Base-by-base conservation (phyloP, 345 rosid genomes). In the Gossypioides kirkii region DNA sequence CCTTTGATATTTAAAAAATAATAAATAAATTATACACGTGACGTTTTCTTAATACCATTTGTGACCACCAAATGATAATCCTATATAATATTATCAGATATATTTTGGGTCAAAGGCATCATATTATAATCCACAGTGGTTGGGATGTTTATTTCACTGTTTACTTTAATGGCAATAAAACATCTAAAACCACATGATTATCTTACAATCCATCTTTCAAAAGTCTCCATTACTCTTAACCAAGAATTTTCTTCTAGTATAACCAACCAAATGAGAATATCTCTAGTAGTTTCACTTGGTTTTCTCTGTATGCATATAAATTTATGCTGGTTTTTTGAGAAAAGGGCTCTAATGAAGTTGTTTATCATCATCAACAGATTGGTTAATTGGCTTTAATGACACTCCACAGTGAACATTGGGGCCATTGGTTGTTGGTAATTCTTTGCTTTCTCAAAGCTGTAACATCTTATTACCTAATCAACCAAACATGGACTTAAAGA, bases 391-490 rank as follows among this genome's bases (percentile, higher is more conserved):
- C 87, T 87, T 85, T 62, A 70, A 69, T 80, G 76, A 58, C 71
- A 83, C 91, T 83, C 86, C 41, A 85, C 61, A 56, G 72, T 70
- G 55, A 73, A 73, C 11, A 56, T 53, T 76, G 83, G 10, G 78
- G 46, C 81, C 76, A 76, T 28, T 69, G 76, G 69, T 79, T 61
- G 65, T 79, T 81, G 26, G 59, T 18, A 28, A 77, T 69, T 63
- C 53, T 41, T 70, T 62, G 73, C 64, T 49, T 45, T 56, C 70
- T 70, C 60, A 65, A 46, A 70, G 45, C 66, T 46, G 50, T 45
- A 14, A 73, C 63, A 50, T 65, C 52, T 32, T 4, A 14, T 53
- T 26, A 76, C 80, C 76, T 76, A 74, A 79, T 74, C 73, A 62
- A 71, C 76, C 78, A 45, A 67, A 50, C 77, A 47, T 11, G n/a